Evolutionary conservation across 2,329 filamentous ascomycete genomes (phyloP).

Genomic region (Ophiosphaerella korrae): DNA sequence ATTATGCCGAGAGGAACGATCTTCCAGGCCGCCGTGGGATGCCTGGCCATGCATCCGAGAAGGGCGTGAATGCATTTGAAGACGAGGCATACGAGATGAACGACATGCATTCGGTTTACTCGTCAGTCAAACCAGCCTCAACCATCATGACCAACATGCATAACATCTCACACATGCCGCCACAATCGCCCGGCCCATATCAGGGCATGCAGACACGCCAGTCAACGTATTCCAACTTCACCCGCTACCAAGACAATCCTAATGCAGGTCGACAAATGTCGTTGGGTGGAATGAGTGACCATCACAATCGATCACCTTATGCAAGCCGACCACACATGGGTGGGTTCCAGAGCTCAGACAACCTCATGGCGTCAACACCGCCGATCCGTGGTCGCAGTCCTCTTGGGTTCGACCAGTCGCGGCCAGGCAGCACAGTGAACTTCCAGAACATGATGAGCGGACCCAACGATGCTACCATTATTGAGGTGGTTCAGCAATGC

Average conservation of each 20-base stretch:
- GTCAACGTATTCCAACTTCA: conserved; percentile 70
- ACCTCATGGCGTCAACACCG: conserved; percentile 46
- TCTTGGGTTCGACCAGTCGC: conserved; percentile 53
- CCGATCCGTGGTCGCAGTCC: conserved; percentile 54
- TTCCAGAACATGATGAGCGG: conserved; percentile 65
- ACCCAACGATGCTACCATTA: conserved; percentile 78
- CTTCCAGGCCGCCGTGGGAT: conserved; percentile 88
- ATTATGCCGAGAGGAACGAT: conserved; percentile 85
- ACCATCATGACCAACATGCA: conserved; percentile 87
- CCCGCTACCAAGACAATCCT: conserved; percentile 68
- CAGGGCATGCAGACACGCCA: conserved; percentile 69
- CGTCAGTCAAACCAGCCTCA: conserved; percentile 82
- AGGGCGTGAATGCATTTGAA: conserved; percentile 66
- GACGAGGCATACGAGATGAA: conserved; percentile 93
- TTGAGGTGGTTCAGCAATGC: conserved; percentile 82
- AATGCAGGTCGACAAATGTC: conserved; percentile 63
- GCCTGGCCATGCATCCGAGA: conserved; percentile 58
- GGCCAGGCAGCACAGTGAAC: conserved; percentile 62
- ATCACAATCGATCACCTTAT: conserved; percentile 44
- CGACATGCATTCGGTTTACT: conserved; percentile 96
- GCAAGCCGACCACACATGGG: conserved; percentile 48
- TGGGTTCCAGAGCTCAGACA: conserved; percentile 50
- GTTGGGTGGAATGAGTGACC: conserved; percentile 61
- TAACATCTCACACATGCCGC: conserved; percentile 76
- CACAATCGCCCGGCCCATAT: conserved; percentile 74